Evolutionary conservation across 768 basidiomycete genomes (phyloP).

Genomic region (Candolleomyces aberdarensis): DNA sequence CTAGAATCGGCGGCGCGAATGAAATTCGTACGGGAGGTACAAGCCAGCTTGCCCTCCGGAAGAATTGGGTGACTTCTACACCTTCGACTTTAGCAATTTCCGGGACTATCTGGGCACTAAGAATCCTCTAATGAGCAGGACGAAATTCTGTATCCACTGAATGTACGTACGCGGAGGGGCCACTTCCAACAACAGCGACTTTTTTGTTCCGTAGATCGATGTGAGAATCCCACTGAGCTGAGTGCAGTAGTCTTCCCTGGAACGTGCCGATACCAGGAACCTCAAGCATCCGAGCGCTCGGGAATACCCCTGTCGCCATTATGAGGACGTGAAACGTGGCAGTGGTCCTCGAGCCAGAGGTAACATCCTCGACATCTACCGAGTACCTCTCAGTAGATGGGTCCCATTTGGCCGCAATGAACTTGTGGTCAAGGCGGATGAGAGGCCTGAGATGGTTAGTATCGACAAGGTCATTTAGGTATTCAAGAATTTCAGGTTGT

Average conservation of each 20-base stretch:
- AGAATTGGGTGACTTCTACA: not conserved
- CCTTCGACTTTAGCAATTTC: not conserved
- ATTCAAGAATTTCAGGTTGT: constrained; percentile 4
- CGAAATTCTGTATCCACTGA: not conserved
- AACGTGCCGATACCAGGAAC: constrained; percentile 17
- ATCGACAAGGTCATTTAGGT: not conserved
- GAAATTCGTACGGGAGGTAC: not conserved
- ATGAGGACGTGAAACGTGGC: not conserved
- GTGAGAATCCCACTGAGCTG: constrained; percentile 16
- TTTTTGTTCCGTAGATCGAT: constrained; percentile 15
- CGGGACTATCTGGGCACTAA: not conserved
- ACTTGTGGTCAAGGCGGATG: constrained; percentile 41
- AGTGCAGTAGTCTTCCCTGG: constrained; percentile 17
- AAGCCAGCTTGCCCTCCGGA: not conserved
- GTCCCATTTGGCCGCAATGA: constrained; percentile 47
- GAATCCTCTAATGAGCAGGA: too few species aligned
- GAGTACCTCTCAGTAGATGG: not conserved
- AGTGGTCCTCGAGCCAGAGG: not conserved
- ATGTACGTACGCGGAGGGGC: not conserved
- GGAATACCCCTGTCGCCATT: not conserved
- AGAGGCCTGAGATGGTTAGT: constrained; percentile 26
- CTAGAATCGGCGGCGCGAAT: not conserved
- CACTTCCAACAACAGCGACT: constrained; percentile 14
- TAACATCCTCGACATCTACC: not conserved
- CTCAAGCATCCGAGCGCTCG: not conserved